Conservation (phyloP, 305 asterid genomes). For the Petunia hybrid region DNA sequence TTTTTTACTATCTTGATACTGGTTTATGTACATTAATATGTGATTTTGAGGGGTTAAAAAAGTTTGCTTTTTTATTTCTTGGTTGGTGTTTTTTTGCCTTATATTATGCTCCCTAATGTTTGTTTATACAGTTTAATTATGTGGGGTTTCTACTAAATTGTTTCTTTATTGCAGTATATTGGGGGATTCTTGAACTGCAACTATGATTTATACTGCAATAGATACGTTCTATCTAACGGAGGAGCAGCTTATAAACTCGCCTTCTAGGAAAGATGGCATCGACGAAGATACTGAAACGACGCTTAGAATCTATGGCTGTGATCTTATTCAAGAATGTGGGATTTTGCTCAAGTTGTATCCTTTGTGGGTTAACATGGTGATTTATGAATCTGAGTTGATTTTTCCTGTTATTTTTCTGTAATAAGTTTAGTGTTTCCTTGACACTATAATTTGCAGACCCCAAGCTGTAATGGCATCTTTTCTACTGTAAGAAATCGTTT, state of each 20-base stretch:
- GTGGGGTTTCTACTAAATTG: background rate
- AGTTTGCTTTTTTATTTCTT: background rate
- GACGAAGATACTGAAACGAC: slow-evolving; percentile 79
- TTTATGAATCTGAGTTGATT: background rate
- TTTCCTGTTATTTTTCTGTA: background rate
- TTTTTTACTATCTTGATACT: too few relatives aligned
- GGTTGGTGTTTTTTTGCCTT: background rate
- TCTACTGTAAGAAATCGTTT: slow-evolving; percentile 92
- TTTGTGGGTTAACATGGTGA: slow-evolving; percentile 23
- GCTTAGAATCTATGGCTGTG: slow-evolving; percentile 87
- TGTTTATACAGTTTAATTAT: slow-evolving; percentile 6
- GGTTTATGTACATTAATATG: too few relatives aligned
- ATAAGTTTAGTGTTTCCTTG: slow-evolving; percentile 49
- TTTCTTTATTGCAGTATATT: slow-evolving; percentile 14
- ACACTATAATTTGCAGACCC: slow-evolving; percentile 62
- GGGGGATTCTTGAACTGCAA: slow-evolving; percentile 24
- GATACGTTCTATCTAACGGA: slow-evolving; percentile 89
- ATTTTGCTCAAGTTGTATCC: slow-evolving; percentile 87
- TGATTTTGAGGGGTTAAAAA: background rate
- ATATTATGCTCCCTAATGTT: background rate
- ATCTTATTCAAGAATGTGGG: slow-evolving; percentile 91
- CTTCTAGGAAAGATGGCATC: slow-evolving; percentile 83
- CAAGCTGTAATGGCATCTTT: slow-evolving; percentile 98
- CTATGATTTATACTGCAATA: slow-evolving; percentile 89
- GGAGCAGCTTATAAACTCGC: slow-evolving; percentile 72